Conservation (phyloP, 768 basidiomycete species). For the Russula sp. region DNA sequence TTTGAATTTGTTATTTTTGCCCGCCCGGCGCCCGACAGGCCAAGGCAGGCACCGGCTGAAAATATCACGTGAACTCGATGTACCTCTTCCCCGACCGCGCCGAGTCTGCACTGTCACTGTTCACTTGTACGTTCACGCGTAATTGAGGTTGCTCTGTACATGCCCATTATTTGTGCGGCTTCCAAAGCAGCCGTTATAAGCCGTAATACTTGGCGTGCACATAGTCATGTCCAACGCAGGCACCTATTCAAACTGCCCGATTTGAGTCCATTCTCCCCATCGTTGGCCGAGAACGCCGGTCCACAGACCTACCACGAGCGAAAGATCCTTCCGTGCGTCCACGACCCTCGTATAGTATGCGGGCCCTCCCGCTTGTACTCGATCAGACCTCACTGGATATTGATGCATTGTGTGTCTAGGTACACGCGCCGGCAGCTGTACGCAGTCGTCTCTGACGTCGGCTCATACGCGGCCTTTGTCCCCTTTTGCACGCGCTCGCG, state of each 20-base stretch:
- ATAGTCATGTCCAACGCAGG: conserved; percentile 12
- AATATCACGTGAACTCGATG: conserved; percentile 1
- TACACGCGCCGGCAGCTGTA: conserved; percentile 79
- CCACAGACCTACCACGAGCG: conserved; percentile 71
- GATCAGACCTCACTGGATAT: not conserved
- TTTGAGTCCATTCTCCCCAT: conserved; percentile 41
- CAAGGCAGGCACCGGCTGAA: no score
- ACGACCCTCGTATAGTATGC: conserved; percentile 1
- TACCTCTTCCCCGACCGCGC: not conserved
- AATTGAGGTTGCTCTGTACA: not conserved
- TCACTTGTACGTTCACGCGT: no score
- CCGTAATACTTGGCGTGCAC: not conserved
- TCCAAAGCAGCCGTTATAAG: not conserved
- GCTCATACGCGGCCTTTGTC: conserved; percentile 78
- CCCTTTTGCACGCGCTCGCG: conserved; percentile 81
- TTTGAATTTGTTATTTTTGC: conserved; percentile 6
- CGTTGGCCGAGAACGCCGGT: conserved; percentile 33
- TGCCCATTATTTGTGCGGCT: conserved; percentile 10
- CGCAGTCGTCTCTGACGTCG: conserved; percentile 80
- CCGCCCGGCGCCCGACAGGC: no score
- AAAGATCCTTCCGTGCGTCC: conserved; percentile 81
- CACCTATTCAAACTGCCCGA: conserved; percentile 39
- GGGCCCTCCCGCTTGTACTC: conserved; percentile 3
- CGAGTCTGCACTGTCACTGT: not conserved
- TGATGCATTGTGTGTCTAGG: conserved; percentile 37